phyloP scores from a whole-genome alignment of 1,139 yeast genomes.

The Blastobotrys indianensis region DNA sequence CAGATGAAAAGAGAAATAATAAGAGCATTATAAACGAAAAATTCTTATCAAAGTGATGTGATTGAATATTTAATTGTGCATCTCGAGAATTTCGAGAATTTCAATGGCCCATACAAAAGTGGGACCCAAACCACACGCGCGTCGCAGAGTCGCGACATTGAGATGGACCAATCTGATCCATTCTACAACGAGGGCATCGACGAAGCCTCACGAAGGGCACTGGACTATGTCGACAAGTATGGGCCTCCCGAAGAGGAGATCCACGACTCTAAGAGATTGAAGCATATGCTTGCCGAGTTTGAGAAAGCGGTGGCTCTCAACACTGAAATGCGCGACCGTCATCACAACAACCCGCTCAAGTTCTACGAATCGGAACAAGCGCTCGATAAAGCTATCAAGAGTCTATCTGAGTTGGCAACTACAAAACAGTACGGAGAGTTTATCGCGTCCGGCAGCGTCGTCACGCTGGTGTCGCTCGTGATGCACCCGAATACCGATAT shows the following conservation, averaged over 20 bases:
- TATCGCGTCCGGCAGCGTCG: background rate
- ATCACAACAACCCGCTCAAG: constrained; percentile 33
- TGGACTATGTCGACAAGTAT: constrained; percentile 25
- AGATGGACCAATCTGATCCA: too few relatives aligned
- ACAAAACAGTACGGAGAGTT: background rate
- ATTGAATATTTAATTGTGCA: too few relatives aligned
- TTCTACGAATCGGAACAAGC: constrained; percentile 30
- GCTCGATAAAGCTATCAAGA: constrained; percentile 27
- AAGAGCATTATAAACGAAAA: too few relatives aligned
- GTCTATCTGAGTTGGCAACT: background rate
- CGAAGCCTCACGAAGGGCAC: constrained; percentile 21
- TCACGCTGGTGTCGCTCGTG: background rate
- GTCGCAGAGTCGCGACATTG: too few relatives aligned
- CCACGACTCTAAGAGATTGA: constrained; percentile 22
- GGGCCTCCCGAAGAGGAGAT: constrained; percentile 17
- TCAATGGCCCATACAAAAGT: too few relatives aligned
- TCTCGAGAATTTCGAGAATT: too few relatives aligned
- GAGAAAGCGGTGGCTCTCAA: constrained; percentile 29
- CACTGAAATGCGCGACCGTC: constrained; percentile 28
- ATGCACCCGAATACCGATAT: constrained; percentile 2
- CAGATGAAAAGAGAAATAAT: too few relatives aligned
- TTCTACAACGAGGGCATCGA: constrained; percentile 29
- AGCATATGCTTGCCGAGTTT: constrained; percentile 22
- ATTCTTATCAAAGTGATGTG: too few relatives aligned
- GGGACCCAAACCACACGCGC: too few relatives aligned